phyloP scores from a whole-genome alignment of 139 green algal genomes.

The Nannochloris sp. region DNA sequence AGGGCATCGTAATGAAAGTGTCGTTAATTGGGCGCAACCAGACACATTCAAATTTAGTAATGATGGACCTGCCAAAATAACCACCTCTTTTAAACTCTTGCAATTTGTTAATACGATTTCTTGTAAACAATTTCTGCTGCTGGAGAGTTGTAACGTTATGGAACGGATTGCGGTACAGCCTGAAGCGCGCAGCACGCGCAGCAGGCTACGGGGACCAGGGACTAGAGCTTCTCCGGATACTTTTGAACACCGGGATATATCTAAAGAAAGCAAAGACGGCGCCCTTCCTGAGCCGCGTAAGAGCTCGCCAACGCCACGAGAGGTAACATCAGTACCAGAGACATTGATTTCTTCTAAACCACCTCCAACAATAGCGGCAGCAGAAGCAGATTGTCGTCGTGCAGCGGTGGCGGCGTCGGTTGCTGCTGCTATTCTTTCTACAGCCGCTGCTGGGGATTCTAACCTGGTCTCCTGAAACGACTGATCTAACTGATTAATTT shows the following conservation, averaged over 20 bases:
- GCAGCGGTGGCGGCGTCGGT: not conserved
- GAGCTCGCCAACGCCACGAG: not conserved
- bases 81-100: not conserved
- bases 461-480: not conserved
- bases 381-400: not conserved
- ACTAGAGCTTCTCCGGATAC: not conserved
- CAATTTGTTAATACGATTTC: not conserved
- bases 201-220: not conserved
- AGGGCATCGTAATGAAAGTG: not conserved
- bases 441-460: not conserved
- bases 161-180: not conserved
- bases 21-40: not conserved
- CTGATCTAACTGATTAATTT: not conserved
- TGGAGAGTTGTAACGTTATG: not conserved
- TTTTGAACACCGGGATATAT: not conserved
- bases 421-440: not conserved
- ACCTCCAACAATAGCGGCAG: not conserved
- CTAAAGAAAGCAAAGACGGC: not conserved
- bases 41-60: constrained; percentile 5
- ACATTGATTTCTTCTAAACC: not conserved
- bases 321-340: not conserved
- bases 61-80: not conserved
- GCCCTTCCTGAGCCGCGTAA: not conserved
- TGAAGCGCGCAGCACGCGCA: not conserved
- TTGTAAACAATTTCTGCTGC: not conserved